phyloP scores from a whole-genome alignment of 2,329 filamentous ascomycete genomes.

The Colletotrichum sp. region DNA sequence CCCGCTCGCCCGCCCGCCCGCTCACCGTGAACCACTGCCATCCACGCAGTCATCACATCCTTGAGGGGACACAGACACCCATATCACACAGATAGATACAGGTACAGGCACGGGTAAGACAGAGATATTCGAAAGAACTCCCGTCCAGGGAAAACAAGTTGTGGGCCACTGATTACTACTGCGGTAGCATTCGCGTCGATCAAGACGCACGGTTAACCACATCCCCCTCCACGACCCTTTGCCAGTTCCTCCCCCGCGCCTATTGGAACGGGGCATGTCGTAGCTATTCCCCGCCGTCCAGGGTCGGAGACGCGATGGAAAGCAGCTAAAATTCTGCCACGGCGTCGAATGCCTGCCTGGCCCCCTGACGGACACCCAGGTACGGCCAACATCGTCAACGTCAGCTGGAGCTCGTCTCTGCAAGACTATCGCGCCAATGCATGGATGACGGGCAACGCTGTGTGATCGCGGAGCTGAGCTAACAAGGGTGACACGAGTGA shows the following conservation, averaged over 20 bases:
- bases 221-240: background rate
- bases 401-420: background rate
- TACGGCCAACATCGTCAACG: background rate
- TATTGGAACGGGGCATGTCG: slow-evolving; percentile 1
- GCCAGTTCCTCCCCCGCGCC: background rate
- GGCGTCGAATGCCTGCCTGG: background rate
- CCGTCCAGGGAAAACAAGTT: background rate
- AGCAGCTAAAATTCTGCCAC: background rate
- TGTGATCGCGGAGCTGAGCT: background rate
- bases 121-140: background rate
- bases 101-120: background rate
- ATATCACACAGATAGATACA: background rate
- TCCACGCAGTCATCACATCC: background rate
- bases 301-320: background rate
- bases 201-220: slow-evolving; percentile 1
- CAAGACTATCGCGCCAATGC: background rate
- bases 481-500: background rate
- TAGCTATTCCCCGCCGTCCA: slow-evolving; percentile 1
- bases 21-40: background rate
- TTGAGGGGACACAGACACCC: background rate
- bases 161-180: background rate
- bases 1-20: background rate
- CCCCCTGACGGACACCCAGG: background rate
- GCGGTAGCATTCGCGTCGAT: slow-evolving; percentile 1
- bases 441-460: background rate